Base-by-base conservation (phyloP, 805 yeast species). In the Yarrowia osloensis region DNA sequence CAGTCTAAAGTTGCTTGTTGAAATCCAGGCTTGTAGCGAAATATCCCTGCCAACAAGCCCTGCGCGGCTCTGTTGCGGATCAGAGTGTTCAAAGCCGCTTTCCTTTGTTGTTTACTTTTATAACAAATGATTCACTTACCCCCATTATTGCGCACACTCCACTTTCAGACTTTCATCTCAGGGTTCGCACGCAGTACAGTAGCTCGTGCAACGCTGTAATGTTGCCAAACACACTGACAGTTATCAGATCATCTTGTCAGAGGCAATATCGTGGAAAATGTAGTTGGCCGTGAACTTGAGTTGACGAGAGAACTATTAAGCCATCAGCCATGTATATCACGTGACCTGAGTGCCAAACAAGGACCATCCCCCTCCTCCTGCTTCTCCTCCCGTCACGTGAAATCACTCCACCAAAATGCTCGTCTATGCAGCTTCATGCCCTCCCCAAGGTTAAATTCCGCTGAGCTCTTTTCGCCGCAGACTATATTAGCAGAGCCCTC, bases 401-500 rank as follows among this genome's bases (percentile, higher is more conserved):
- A 50, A 50, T 50, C 24, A 50, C 57, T 47, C 15, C 52, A 47
- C 52, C 22, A 29, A 29, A 29, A n/a, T 52, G 61, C 62, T 54
- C 46, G 62, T 28, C 33, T 9, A 54, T 54, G 46, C 62, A 54
- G 62, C 33, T 9, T 54, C 62, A 54, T 54, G 57, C 7, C 57
- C 57, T 50, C 57, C 57, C 40, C 57, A 33, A 31, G 19, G 28
- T 33, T 21, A 28, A 54, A 11, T 35, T 17, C 46, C 21, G 9
- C 28, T 55, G 63, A 55, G 63, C 47, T 55, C 44, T 55, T 55
- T 55, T 55, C 49, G 63, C 63, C 40, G 37, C 47, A 55, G 35
- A 28, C 31, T 39, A 39, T 55, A 37, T 33, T 19, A 35, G n/a
- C 24, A 22, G 11, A 8, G n/a, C 6, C 4, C 4, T 24, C n/a